A percentile compares a stretch with the other conserved stretches of the same genome.
Evolutionary conservation across 352 stramenopile species (phyloP).

Genomic region (Pythium dissotocum): DNA sequence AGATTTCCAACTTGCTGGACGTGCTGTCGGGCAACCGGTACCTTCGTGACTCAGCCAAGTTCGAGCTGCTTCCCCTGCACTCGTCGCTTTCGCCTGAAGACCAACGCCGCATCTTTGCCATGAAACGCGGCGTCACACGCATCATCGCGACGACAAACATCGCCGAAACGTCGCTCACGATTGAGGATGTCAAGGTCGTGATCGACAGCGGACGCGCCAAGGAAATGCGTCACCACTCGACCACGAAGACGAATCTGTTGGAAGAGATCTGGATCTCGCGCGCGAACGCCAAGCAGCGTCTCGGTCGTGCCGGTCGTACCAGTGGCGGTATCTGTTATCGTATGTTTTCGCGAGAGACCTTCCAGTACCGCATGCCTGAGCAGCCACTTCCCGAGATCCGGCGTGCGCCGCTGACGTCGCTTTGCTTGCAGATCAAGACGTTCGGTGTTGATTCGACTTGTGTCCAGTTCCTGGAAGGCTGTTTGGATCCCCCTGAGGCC

Average conservation of each 20-base stretch:
- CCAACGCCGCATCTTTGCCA: conserved; percentile 93
- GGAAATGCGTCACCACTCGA: conserved; percentile 80
- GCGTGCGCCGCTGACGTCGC: conserved; percentile 93
- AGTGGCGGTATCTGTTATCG: conserved; percentile 89
- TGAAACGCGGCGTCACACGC: conserved; percentile 65
- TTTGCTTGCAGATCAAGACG: conserved; percentile 96
- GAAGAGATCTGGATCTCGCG: conserved; percentile 90
- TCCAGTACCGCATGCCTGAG: conserved; percentile 69
- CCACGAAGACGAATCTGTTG: conserved; percentile 87
- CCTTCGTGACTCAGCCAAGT: conserved; percentile 48
- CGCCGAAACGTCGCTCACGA: conserved; percentile 95
- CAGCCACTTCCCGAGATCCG: conserved; percentile 94
- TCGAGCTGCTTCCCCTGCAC: conserved; percentile 91
- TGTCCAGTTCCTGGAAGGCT: conserved; percentile 87
- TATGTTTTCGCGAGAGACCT: conserved; percentile 83
- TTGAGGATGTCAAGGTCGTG: conserved; percentile 93
- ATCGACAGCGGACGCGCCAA: conserved; percentile 97
- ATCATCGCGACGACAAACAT: conserved; percentile 98
- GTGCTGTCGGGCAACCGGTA: conserved; percentile 57
- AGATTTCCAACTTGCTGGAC: conserved; percentile 91
- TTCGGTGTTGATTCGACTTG: conserved; percentile 72
- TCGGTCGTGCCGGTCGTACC: conserved; percentile 92
- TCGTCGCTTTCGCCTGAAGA: conserved; percentile 92
- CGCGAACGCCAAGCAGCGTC: conserved; percentile 89
- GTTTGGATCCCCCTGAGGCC: conserved; percentile 91